Evolutionary conservation across 257 asterid genomes (phyloP), one percentile per base, ranked within the genome.

Genomic region (Solanum habrochaites): DNA sequence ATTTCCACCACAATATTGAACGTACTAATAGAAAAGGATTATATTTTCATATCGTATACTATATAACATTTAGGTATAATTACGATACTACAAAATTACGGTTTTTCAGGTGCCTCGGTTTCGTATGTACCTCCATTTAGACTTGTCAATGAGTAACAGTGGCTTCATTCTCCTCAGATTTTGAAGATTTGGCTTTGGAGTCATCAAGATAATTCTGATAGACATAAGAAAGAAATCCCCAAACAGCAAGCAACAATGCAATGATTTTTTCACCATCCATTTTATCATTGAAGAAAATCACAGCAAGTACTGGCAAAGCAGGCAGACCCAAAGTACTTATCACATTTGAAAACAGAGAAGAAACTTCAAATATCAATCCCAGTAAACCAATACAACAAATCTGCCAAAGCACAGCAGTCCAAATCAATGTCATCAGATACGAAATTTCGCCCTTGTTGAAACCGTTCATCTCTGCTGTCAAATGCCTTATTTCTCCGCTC

Each of bases 201-300:
- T 89, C 93, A 88, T 89, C 93, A 58, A 91, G 93, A 47, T 89
- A 91, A 82, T 88, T 87, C 85, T 89, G 92, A 88, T 91, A 91
- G 9, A 86, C 14, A 78, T 88, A 91, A 4, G 93, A 91, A 47
- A 88, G 83, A 52, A 89, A 91, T 8, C 92, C 93, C 93, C 93
- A 91, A 32, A 91, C 45, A 29, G 93, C 91, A 32, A 91, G 91
- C 32, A 91, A 10, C 87, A 91, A 60, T 29, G 92, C 71, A 20
- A 91, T 88, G 6, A 89, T 83, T 74, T 91, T 91, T 42, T 82
- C 88, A 6, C 93, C 93, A 83, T 89, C 90, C 93, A 91, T 91
- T 82, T 87, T 91, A 56, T 91, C 93, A 58, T 86, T 78, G 82
- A 88, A 89, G 37, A 89, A 85, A 49, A 91, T 74, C 83, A 91